Evolutionary conservation across 2,329 filamentous ascomycete species (phyloP).

Genomic region (Scytalidium lignicola): DNA sequence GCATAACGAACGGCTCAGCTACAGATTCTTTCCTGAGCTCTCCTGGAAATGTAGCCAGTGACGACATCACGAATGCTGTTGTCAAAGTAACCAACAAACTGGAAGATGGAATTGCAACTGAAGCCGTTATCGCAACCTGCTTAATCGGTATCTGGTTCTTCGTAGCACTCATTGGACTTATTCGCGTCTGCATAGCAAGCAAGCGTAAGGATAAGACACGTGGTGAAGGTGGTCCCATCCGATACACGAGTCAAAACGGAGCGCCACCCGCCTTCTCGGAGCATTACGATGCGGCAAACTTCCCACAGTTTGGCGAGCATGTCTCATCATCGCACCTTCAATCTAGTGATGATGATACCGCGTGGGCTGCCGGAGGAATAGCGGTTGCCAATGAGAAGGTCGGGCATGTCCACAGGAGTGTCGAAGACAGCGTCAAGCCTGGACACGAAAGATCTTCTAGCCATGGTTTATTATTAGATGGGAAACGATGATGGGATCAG

Average conservation of each 20-base stretch:
- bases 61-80: slow-evolving; percentile 77
- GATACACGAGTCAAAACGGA: slow-evolving; percentile 19
- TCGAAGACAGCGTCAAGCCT: slow-evolving; percentile 13
- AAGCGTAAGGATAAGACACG: slow-evolving; percentile 53
- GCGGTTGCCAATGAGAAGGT: slow-evolving; percentile 14
- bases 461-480: slow-evolving; percentile 20
- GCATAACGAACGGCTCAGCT: slow-evolving; percentile 51
- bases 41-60: slow-evolving; percentile 65
- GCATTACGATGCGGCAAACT: slow-evolving; percentile 7
- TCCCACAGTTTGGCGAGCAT: slow-evolving; percentile 19
- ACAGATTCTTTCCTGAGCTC: slow-evolving; percentile 72
- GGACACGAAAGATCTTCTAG: slow-evolving; percentile 18
- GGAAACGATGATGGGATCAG: background rate
- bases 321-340: slow-evolving; percentile 10
- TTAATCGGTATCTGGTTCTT: slow-evolving; percentile 74
- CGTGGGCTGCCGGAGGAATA: slow-evolving; percentile 4
- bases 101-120: slow-evolving; percentile 61
- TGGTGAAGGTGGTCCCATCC: slow-evolving; percentile 49
- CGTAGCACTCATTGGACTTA: slow-evolving; percentile 68
- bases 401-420: slow-evolving; percentile 12
- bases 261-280: slow-evolving; percentile 6
- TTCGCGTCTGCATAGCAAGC: slow-evolving; percentile 60
- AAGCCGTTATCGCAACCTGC: slow-evolving; percentile 72
- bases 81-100: slow-evolving; percentile 64
- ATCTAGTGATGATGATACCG: slow-evolving; percentile 4